phyloP scores from a whole-genome alignment of 2,329 filamentous ascomycete genomes.

The Trichoderma sp. region DNA sequence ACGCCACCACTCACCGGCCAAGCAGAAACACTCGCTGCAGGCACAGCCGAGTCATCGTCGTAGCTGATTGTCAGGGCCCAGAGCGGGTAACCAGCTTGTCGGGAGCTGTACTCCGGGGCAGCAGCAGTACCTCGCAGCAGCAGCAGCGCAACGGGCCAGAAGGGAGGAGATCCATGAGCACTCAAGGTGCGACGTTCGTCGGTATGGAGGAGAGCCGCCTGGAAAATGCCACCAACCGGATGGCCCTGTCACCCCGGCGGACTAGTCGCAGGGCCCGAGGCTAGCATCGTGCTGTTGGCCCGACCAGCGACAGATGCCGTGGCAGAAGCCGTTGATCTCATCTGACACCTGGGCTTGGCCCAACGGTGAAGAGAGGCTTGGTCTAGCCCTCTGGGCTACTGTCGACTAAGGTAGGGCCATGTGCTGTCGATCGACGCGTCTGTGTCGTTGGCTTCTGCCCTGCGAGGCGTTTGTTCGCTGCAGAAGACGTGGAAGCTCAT shows the following conservation, averaged over 20 bases:
- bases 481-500: not conserved
- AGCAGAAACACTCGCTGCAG: not conserved
- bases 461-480: not conserved
- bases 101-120: constrained; percentile 15
- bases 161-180: constrained; percentile 19
- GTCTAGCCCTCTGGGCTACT: not conserved
- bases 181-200: constrained; percentile 22
- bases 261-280: not conserved
- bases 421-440: constrained; percentile 12
- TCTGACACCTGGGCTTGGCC: not conserved
- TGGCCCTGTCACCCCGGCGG: constrained; percentile 13
- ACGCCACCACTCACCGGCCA: constrained; percentile 5
- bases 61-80: constrained; percentile 24
- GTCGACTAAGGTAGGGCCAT: constrained; percentile 4
- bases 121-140: not conserved
- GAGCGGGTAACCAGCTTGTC: constrained; percentile 23
- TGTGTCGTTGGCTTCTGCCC: not conserved
- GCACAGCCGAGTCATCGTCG: not conserved
- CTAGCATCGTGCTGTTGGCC: constrained; percentile 12
- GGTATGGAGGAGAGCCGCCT: constrained; percentile 19
- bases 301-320: not conserved
- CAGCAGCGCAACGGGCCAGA: not conserved
- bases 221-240: constrained; percentile 26
- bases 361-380: too few species aligned
- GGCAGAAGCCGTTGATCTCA: not conserved